Base-by-base conservation (phyloP, 345 rosid genomes). In the Citrus mangshanensis region DNA sequence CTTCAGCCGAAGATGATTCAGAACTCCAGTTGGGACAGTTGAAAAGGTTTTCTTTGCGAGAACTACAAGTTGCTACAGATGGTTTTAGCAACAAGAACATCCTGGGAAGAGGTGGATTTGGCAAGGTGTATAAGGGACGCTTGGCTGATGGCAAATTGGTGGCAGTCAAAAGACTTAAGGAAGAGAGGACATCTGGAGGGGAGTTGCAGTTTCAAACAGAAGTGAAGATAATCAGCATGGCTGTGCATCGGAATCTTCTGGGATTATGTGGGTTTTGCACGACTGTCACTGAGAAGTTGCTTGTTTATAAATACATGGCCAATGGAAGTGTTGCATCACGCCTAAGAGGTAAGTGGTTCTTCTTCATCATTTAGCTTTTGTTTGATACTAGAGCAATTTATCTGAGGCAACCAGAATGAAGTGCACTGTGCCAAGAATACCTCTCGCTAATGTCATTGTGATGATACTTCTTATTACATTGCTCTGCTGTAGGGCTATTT, bases 151-250 rank as follows among this genome's bases (percentile, higher is more conserved):
- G 83, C 19, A 70, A 72, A 9, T 49, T 81, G 72, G 80, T 81
- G 66, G 83, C 83, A 7, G 80, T 76, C 7, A 81, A 81, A 72
- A 81, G 83, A 64, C 79, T 81, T 14, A 81, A 81, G 46, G 82
- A 71, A 73, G 80, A 55, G 37, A 60, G 76, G n/a, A 37, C 40
- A 37, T 37, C 40, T 37, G 40, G 40, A 37, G 40, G 40, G 2
- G 40, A 37, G 40, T 37, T 37, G 40, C 40, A 37, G 40, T 37
- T 37, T 37, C 40, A 37, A 37, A 37, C 40, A 37, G 40, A 37
- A 37, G 40, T 37, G 40, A 37, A 37, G 40, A 37, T 37, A 37
- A 37, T 37, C 40, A 37, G 40, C 40, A 37, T 37, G 40, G 40
- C 40, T 37, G 40, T 37, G 40, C 40, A 37, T 37, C 40, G 40